These are phyloP conservation scores for Beauveria sp. DNA, from an alignment of 2,329 filamentous ascomycete genomes.

Conservation along the genomic window DNA sequence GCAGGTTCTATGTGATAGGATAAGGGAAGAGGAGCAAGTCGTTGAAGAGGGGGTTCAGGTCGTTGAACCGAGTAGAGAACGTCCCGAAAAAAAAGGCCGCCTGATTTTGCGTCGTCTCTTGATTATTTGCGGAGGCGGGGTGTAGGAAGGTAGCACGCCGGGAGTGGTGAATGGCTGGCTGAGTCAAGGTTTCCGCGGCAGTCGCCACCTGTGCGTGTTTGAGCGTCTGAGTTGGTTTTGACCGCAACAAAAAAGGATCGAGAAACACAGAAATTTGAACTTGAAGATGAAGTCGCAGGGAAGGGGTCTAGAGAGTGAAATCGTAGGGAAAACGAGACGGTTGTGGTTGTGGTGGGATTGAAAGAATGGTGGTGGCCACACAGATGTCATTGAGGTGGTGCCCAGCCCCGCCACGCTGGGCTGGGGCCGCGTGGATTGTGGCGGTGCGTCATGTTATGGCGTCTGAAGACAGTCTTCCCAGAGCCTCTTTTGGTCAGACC, in stretches of 20 bases:
- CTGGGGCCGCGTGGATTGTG: slow-evolving; percentile 18
- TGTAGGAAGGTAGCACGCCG: neutral
- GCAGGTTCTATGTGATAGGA: neutral
- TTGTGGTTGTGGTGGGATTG: neutral
- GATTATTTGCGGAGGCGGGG: slow-evolving; percentile 7
- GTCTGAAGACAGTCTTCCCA: no score
- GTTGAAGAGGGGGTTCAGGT: neutral
- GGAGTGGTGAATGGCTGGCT: no score
- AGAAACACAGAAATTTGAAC: neutral
- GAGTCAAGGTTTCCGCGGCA: no score
- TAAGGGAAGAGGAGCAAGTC: neutral
- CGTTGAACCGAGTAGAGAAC: neutral
- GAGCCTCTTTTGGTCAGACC: no score
- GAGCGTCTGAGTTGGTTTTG: neutral
- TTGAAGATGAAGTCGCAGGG: no score
- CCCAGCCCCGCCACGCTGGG: slow-evolving; percentile 5
- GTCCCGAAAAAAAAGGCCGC: neutral
- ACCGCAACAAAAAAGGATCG: neutral
- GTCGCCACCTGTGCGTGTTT: no score
- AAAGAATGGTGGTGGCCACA: neutral
- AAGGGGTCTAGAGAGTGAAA: no score
- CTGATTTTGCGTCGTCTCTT: neutral
- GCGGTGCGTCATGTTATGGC: slow-evolving; percentile 14
- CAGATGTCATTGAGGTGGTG: neutral
- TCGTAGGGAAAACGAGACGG: neutral